These are phyloP conservation scores for Termitomyces sp. DNA, from an alignment of 768 basidiomycete species.

Conservation along the genomic window DNA sequence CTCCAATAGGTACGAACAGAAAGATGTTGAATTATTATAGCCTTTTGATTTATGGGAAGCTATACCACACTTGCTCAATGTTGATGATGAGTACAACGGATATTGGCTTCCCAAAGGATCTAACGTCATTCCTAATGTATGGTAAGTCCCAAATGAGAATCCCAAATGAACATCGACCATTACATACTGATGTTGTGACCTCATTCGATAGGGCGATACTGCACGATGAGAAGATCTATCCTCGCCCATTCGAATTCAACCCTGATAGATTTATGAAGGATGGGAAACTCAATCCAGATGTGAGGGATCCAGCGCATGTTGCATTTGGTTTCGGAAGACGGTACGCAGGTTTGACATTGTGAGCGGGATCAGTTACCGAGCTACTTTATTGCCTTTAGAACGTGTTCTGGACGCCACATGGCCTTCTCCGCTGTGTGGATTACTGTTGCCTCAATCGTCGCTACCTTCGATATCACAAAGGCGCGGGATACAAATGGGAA, in stretches of 20 bases:
- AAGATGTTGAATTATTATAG: not conserved
- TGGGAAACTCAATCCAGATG: slow-evolving; percentile 11
- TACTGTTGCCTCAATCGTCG: slow-evolving; percentile 24
- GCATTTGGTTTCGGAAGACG: slow-evolving; percentile 20
- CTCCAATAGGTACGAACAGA: slow-evolving; percentile 17
- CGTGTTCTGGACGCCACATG: slow-evolving; percentile 31
- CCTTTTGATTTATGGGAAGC: slow-evolving; percentile 14
- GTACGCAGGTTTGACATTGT: too few relatives aligned
- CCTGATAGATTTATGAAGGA: too few relatives aligned
- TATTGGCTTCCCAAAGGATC: slow-evolving; percentile 35
- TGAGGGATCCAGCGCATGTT: slow-evolving; percentile 12
- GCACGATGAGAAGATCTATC: slow-evolving; percentile 27
- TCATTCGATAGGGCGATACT: slow-evolving; percentile 35
- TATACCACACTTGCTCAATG: slow-evolving; percentile 23
- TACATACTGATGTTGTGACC: too few relatives aligned
- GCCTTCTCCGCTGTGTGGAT: slow-evolving; percentile 30
- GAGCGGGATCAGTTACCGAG: too few relatives aligned
- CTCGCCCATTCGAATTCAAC: slow-evolving; percentile 25
- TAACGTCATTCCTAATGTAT: slow-evolving; percentile 27
- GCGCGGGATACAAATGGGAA: slow-evolving; percentile 15
- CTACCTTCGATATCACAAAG: slow-evolving; percentile 24
- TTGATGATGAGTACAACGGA: slow-evolving; percentile 31
- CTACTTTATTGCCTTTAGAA: too few relatives aligned
- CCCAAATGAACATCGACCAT: too few relatives aligned
- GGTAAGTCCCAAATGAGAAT: slow-evolving; percentile 14